These are phyloP conservation scores for Bryoerythrophyllum caledonicum DNA, from an alignment of 225 moss, liverwort and hornwort genomes.

Conservation along the genomic window DNA sequence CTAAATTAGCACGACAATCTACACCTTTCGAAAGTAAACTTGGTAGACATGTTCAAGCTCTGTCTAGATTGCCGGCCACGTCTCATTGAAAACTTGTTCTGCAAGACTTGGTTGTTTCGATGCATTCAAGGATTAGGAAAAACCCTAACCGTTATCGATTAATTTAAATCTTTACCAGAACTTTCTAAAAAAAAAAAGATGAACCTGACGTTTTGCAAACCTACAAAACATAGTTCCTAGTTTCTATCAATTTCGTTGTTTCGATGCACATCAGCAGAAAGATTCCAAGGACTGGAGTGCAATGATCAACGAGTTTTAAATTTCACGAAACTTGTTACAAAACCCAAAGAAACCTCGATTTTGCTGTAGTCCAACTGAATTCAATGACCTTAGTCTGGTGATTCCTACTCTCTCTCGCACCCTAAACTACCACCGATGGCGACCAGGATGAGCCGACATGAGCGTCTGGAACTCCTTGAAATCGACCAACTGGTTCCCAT, in stretches of 20 bases:
- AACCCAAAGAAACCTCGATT: not conserved
- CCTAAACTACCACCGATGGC: not conserved
- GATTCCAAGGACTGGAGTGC: too few relatives aligned
- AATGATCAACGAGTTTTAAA: not conserved
- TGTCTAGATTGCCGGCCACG: not conserved
- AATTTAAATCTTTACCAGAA: not conserved
- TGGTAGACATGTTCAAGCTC: not conserved
- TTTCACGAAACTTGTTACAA: not conserved
- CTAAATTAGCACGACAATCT: not conserved
- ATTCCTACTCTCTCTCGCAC: not conserved
- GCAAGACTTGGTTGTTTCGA: not conserved
- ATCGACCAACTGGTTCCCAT: conserved; percentile 59
- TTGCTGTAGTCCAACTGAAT: not conserved
- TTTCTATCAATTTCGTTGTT: too few relatives aligned
- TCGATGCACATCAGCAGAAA: too few relatives aligned
- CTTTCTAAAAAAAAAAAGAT: too few relatives aligned
- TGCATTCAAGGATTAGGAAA: not conserved
- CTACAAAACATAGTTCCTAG: too few relatives aligned
- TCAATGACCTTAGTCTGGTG: not conserved
- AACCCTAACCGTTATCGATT: not conserved
- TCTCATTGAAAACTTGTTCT: not conserved
- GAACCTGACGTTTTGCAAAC: too few relatives aligned
- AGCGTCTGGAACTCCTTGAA: conserved; percentile 61
- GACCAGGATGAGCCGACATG: conserved; percentile 41
- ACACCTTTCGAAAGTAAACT: not conserved